A percentile compares a stretch with the other conserved stretches of the same genome.
phyloP scores from a whole-genome alignment of 345 rosid species.

The Pistacia atlantica region DNA sequence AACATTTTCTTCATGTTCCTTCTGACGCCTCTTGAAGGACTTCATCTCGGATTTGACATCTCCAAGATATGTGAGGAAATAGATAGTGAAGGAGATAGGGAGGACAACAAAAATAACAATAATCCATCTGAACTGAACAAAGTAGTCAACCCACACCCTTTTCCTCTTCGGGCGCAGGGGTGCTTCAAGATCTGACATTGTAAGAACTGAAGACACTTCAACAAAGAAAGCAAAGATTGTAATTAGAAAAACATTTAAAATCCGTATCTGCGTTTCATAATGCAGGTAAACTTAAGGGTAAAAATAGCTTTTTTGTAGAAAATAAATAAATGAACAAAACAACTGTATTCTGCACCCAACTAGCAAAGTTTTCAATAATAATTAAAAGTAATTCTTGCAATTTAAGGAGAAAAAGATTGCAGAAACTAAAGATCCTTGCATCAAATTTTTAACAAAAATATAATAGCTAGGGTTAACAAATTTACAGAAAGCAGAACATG shows the following conservation, averaged over 20 bases:
- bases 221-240: slow-evolving; percentile 14
- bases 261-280: neutral
- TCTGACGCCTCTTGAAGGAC: slow-evolving; percentile 78
- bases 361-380: too few relatives aligned
- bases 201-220: slow-evolving; percentile 29
- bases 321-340: neutral
- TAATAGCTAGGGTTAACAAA: neutral
- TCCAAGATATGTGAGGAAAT: slow-evolving; percentile 92
- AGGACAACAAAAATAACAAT: slow-evolving; percentile 89
- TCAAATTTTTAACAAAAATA: neutral
- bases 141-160: slow-evolving; percentile 80
- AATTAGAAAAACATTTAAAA: neutral
- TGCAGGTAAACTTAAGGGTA: slow-evolving; percentile 2
- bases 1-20: slow-evolving; percentile 94
- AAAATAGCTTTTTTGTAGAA: neutral
- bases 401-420: neutral
- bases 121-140: slow-evolving; percentile 90
- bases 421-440: too few relatives aligned
- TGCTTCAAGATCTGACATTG: slow-evolving; percentile 82
- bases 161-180: slow-evolving; percentile 92
- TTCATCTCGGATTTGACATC: slow-evolving; percentile 89
- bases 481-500: neutral
- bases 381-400: neutral
- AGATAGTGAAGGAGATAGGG: slow-evolving; percentile 74
- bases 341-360: too few relatives aligned